Conservation (phyloP, 2,329 filamentous ascomycete genomes). For the Cladosporium sp. region DNA sequence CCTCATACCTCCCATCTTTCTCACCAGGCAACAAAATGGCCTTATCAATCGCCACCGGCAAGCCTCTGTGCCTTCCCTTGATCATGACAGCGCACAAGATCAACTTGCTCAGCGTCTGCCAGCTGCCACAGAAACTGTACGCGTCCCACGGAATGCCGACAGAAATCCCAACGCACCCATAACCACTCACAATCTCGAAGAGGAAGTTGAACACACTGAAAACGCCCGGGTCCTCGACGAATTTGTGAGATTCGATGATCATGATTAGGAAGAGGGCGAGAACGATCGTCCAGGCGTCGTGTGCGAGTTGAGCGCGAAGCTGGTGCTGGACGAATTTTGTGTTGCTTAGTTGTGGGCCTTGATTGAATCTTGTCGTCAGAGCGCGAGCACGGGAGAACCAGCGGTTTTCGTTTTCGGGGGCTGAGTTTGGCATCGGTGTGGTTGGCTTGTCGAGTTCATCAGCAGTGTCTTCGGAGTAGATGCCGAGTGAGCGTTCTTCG, state of each 20-base stretch:
- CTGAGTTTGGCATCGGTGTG: slow-evolving; percentile 20
- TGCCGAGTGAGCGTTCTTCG: slow-evolving; percentile 58
- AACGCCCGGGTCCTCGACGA: slow-evolving; percentile 31
- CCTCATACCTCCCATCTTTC: slow-evolving; percentile 28
- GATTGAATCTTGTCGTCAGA: slow-evolving; percentile 7
- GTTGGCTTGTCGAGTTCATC: slow-evolving; percentile 23
- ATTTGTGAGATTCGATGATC: slow-evolving; percentile 39
- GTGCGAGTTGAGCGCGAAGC: slow-evolving; percentile 43
- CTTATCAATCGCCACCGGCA: slow-evolving; percentile 53
- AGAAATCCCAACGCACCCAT: slow-evolving; percentile 44
- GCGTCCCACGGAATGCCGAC: slow-evolving; percentile 42
- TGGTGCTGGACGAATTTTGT: slow-evolving; percentile 40
- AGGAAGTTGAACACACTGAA: slow-evolving; percentile 44
- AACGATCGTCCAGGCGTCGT: slow-evolving; percentile 44
- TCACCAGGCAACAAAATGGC: slow-evolving; percentile 37
- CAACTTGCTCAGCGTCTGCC: slow-evolving; percentile 49
- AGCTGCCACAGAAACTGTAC: slow-evolving; percentile 47
- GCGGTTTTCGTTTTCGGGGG: neutral
- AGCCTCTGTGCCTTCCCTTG: slow-evolving; percentile 50
- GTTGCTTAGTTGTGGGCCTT: slow-evolving; percentile 23
- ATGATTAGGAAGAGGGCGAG: slow-evolving; percentile 44
- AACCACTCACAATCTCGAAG: slow-evolving; percentile 42
- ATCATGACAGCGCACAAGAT: slow-evolving; percentile 55
- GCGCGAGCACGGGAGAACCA: slow-evolving; percentile 13
- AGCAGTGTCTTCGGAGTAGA: slow-evolving; percentile 44